Base-by-base conservation (phyloP, 208 protist species). In the Wallacemonas sp. region DNA sequence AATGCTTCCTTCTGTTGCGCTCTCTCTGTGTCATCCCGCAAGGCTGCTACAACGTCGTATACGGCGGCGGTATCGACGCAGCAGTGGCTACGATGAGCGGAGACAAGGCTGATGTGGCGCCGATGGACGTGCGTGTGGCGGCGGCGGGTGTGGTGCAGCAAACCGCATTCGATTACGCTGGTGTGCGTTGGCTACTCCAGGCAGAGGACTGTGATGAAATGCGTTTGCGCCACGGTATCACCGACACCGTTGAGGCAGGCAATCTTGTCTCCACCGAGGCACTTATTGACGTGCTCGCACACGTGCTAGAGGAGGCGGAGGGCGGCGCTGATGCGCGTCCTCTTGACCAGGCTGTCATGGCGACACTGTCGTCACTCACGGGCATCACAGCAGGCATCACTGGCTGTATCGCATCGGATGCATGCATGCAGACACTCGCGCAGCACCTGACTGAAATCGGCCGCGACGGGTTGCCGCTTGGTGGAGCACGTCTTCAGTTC, bases 21-120 rank as follows among this genome's bases (percentile, higher is more conserved):
- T 93, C 90, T 15, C 70, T 96, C 0, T 84, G 72, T 17, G 62
- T 87, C 5, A 59, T 96, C 11, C 75, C 90, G 36, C 86, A 96
- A 62, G 90, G 90, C 1, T 91, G 86, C 72, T 75, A 75, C 27
- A 66, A 69, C 45, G 68, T 96, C 6, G 70, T 93, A 12, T 72
- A 75, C 1, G 65, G 68, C 17, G 86, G 86, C 24, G 86, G 79
- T 42, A 27, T 91, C n/a, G 68, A 77, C 9, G 75, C 77, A 1
- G 75, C 70, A 0, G 38, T 86, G 27, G 70, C 53, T 3, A 68
- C 72, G 39, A 54, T 87, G 33, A 58, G 9, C 11, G 33, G 46
- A 24, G 49, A 28, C 1, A 19, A 2, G 0, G 26, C 36, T 27
- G 41, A 12, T 14, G 38, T 24, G 56, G 56, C 51, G n/a, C 28